Evolutionary conservation across 176 grass and related monocot species (phyloP), one percentile per base, ranked within the genome.

Genomic region (Bothriochloa decipiens): DNA sequence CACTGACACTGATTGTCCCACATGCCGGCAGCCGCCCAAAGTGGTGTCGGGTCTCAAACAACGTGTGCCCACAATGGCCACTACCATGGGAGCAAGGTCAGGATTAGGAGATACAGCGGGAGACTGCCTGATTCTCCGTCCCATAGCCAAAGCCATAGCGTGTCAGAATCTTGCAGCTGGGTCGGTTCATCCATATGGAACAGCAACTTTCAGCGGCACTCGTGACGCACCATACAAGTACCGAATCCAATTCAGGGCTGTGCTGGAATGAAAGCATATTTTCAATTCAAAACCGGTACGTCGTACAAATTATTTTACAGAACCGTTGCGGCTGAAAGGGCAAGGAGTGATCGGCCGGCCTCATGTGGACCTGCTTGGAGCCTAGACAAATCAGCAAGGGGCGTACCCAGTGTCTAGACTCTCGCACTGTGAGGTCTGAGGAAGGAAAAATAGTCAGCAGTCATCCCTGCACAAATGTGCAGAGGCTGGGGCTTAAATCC

Each of bases 41-140:
- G 42, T 18, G 43, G 43, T 14, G 15, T 49, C 23, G 14, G 11
- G 16, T 74, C 70, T 29, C 23, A 74, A 74, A 74, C 70, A 74
- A 2, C 8, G 43, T 74, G 42, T 73, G 71, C 43, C 71, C 71
- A 74, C 71, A 74, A 74, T 29, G 22, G n/a, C 12, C 40, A 45
- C 26, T 70, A 42, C 68, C 22, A 1, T 70, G 37, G 68, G 68
- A 67, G 12, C 12, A 50, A 17, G 15, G 47, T 50, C 47, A 17
- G 5, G 47, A 50, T 50, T 17, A 50, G 4, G 43, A 50, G 47
- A 50, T 20, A 12, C 60, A 27, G 22, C 23, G 60, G 63, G 63
- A 13, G 61, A 12, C n/a, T 42, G 2, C 68, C 37, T 15, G 39
- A 25, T 71, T 71, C 68, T 22, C 22, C 12, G 13, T 5, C 11